These are phyloP conservation scores for Megacollybia platyphylla DNA, from an alignment of 1,284 basidiomycete genomes.

Conservation along the genomic window DNA sequence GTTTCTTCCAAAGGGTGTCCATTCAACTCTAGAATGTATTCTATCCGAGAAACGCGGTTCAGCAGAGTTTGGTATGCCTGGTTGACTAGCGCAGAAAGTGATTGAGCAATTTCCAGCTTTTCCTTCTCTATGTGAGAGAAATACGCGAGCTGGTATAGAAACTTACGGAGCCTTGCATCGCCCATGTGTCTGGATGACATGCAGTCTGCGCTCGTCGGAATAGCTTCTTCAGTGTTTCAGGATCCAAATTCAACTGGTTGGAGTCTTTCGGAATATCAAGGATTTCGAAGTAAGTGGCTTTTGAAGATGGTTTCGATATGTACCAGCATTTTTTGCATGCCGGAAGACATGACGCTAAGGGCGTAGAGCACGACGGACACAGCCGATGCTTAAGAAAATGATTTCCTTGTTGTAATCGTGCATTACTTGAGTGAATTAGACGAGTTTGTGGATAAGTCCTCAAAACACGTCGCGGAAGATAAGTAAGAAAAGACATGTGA, in stretches of 20 bases:
- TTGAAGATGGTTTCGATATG: slow-evolving; percentile 35
- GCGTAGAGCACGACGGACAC: slow-evolving; percentile 49
- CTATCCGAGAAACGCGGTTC: slow-evolving; percentile 52
- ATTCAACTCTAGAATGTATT: slow-evolving; percentile 60
- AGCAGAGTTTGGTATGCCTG: slow-evolving; percentile 59
- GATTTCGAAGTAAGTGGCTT: slow-evolving; percentile 37
- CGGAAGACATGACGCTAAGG: slow-evolving; percentile 49
- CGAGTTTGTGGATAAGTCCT: no score
- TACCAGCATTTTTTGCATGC: slow-evolving; percentile 56
- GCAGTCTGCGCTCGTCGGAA: slow-evolving; percentile 62
- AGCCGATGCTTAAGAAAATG: neutral
- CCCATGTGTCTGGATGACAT: slow-evolving; percentile 76
- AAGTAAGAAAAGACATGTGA: no score
- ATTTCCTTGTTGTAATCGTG: no score
- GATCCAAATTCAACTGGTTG: slow-evolving; percentile 57
- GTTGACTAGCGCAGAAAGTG: slow-evolving; percentile 63
- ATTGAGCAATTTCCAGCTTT: slow-evolving; percentile 47
- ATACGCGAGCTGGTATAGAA: neutral
- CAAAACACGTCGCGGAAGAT: no score
- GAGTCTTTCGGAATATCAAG: slow-evolving; percentile 44
- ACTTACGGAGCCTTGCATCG: slow-evolving; percentile 44
- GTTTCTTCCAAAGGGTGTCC: slow-evolving; percentile 52
- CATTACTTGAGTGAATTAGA: no score
- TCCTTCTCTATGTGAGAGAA: slow-evolving; percentile 22
- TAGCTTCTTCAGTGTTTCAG: slow-evolving; percentile 36